These are phyloP conservation scores for Pythium brachiatum DNA, from an alignment of 352 stramenopile species.

Conservation along the genomic window DNA sequence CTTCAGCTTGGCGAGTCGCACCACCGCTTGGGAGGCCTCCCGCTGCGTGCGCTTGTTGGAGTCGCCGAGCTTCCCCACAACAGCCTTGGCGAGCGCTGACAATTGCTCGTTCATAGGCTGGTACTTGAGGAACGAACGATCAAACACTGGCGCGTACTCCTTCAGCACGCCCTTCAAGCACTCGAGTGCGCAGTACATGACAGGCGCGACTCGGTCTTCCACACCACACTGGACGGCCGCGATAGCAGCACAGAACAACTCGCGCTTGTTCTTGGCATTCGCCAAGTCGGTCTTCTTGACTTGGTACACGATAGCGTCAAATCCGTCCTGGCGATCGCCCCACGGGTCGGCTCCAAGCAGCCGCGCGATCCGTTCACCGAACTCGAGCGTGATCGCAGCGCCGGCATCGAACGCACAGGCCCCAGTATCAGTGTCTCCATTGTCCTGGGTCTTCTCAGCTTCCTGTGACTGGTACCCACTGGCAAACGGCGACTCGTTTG, in stretches of 20 bases:
- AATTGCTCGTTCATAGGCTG: constrained; percentile 58
- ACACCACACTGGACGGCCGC: constrained; percentile 70
- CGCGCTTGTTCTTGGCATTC: constrained; percentile 35
- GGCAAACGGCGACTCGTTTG: neutral
- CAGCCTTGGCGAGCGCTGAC: constrained; percentile 39
- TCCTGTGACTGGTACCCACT: neutral
- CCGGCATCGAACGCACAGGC: constrained; percentile 51
- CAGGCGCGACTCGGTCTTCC: constrained; percentile 69
- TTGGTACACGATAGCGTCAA: constrained; percentile 63
- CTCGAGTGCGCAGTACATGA: constrained; percentile 85
- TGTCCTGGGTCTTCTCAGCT: neutral
- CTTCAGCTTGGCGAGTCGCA: constrained; percentile 61
- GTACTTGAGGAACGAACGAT: constrained; percentile 40
- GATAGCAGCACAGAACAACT: constrained; percentile 63
- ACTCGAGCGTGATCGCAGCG: constrained; percentile 62
- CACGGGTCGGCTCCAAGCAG: constrained; percentile 70
- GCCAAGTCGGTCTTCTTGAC: constrained; percentile 65
- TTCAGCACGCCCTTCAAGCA: constrained; percentile 65
- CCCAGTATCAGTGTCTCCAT: constrained; percentile 1
- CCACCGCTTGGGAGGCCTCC: constrained; percentile 53
- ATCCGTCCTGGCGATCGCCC: constrained; percentile 77
- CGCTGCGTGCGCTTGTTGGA: constrained; percentile 83
- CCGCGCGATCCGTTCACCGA: constrained; percentile 67
- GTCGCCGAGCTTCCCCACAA: constrained; percentile 68
- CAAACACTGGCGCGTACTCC: constrained; percentile 51